These are phyloP conservation scores for Spinacia oleracea DNA, from an alignment of 179 eudicot species.

Conservation along the genomic window DNA sequence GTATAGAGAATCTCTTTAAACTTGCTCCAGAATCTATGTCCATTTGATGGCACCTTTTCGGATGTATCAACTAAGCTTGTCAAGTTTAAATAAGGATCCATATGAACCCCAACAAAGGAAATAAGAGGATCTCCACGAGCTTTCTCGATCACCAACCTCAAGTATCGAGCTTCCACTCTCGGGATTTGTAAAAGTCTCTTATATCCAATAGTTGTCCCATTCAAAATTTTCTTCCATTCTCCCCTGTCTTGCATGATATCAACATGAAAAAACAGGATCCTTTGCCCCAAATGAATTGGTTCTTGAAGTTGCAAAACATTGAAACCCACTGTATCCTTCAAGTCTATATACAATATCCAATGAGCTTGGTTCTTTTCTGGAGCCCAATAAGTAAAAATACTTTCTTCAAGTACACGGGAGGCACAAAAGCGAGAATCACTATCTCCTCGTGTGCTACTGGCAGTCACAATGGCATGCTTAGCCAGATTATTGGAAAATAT, in stretches of 20 bases:
- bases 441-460: constrained; percentile 61
- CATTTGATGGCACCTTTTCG: constrained; percentile 17
- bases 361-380: constrained; percentile 41
- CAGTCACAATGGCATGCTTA: constrained; percentile 41
- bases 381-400: constrained; percentile 72
- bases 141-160: constrained; percentile 57
- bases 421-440: constrained; percentile 40
- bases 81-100: constrained; percentile 47
- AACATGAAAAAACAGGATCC: constrained; percentile 59
- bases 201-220: constrained; percentile 75
- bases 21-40: constrained; percentile 33
- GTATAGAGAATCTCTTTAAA: constrained; percentile 24
- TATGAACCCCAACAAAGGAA: constrained; percentile 54
- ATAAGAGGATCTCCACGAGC: constrained; percentile 69
- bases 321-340: constrained; percentile 40
- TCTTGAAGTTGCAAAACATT: constrained; percentile 75
- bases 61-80: constrained; percentile 9
- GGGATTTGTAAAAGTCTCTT: constrained; percentile 56
- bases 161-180: constrained; percentile 30
- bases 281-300: constrained; percentile 86
- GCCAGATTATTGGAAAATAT: constrained; percentile 68
- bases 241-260: constrained; percentile 43
- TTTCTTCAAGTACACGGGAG: constrained; percentile 46
- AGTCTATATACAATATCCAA: constrained; percentile 60
- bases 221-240: constrained; percentile 46